Percentiles rank a stretch among this genome's conserved stretches.
Evolutionary conservation across 176 grass and related monocot genomes (phyloP).

Genomic region (Paspalum vaginatum): DNA sequence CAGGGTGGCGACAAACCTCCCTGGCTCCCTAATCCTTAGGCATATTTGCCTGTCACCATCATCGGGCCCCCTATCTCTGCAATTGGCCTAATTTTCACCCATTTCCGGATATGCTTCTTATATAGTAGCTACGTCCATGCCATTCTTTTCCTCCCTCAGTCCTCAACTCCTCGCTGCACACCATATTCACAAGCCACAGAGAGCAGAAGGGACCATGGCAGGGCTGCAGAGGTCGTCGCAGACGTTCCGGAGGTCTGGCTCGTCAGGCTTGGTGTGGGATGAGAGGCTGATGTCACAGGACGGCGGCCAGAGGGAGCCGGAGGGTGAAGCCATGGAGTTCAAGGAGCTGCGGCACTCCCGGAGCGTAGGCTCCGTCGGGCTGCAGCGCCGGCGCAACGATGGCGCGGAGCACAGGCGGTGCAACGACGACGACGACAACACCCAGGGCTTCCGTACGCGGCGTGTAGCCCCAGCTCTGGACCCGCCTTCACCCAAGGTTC

Average conservation of each 20-base stretch:
- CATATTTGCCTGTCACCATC: constrained; percentile 42
- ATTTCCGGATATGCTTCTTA: constrained; percentile 11
- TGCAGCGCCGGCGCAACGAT: constrained; percentile 18
- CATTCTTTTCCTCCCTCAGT: not conserved
- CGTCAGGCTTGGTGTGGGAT: constrained; percentile 75
- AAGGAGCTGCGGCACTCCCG: constrained; percentile 57
- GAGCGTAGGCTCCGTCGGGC: constrained; percentile 35
- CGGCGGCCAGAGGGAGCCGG: constrained; percentile 29
- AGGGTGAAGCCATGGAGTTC: constrained; percentile 26
- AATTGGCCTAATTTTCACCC: not conserved
- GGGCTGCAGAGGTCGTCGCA: constrained; percentile 61
- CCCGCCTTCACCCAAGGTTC: constrained; percentile 54
- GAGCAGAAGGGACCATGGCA: constrained; percentile 37
- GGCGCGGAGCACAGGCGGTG: not conserved
- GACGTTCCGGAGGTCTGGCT: constrained; percentile 73
- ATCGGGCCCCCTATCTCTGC: not conserved
- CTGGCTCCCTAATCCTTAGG: constrained; percentile 10
- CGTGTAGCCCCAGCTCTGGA: constrained; percentile 35
- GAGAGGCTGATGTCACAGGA: constrained; percentile 51
- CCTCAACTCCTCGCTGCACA: not conserved
- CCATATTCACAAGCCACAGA: constrained; percentile 24
- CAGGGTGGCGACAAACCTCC: constrained; percentile 15
- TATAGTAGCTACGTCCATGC: not conserved
- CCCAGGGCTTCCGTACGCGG: constrained; percentile 32
- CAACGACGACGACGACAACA: not conserved